These are phyloP conservation scores for Phaffomyces thermotolerans DNA, from an alignment of 805 yeast genomes.

Conservation along the genomic window DNA sequence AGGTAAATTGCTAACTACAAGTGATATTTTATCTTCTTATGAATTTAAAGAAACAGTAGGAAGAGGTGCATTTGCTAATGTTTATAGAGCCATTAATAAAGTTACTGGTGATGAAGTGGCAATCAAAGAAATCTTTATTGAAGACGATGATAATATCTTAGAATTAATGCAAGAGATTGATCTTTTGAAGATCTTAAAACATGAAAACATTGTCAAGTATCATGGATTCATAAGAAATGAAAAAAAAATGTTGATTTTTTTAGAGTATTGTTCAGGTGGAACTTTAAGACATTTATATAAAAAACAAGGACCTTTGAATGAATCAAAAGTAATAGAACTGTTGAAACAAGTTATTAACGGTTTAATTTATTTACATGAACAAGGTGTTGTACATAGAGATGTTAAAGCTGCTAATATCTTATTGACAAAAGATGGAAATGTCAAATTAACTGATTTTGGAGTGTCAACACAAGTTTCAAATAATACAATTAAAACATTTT, in stretches of 20 bases:
- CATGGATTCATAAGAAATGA: constrained; percentile 80
- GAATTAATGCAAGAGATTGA: constrained; percentile 57
- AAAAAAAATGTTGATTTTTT: constrained; percentile 64
- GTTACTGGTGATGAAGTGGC: constrained; percentile 67
- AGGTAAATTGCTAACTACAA: constrained; percentile 22
- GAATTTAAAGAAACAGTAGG: constrained; percentile 63
- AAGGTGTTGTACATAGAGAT: constrained; percentile 65
- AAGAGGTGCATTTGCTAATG: constrained; percentile 87
- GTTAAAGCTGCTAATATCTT: constrained; percentile 75
- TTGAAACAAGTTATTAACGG: constrained; percentile 67
- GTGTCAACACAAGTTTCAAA: constrained; percentile 65
- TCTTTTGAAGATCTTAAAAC: constrained; percentile 69
- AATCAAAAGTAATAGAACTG: constrained; percentile 51
- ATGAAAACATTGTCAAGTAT: constrained; percentile 86
- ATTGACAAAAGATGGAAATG: constrained; percentile 56
- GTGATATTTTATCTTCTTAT: constrained; percentile 32
- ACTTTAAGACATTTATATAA: constrained; percentile 42
- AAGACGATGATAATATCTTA: constrained; percentile 63
- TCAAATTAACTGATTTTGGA: constrained; percentile 70
- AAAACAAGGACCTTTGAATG: constrained; percentile 42
- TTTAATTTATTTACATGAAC: constrained; percentile 53
- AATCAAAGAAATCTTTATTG: constrained; percentile 67
- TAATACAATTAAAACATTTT: constrained; percentile 41
- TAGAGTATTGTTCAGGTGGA: constrained; percentile 65
- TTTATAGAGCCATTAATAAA: constrained; percentile 65